Evolutionary conservation across 305 asterid species (phyloP), one percentile per base, ranked within the genome.

Genomic region (Rubia tinctorum): DNA sequence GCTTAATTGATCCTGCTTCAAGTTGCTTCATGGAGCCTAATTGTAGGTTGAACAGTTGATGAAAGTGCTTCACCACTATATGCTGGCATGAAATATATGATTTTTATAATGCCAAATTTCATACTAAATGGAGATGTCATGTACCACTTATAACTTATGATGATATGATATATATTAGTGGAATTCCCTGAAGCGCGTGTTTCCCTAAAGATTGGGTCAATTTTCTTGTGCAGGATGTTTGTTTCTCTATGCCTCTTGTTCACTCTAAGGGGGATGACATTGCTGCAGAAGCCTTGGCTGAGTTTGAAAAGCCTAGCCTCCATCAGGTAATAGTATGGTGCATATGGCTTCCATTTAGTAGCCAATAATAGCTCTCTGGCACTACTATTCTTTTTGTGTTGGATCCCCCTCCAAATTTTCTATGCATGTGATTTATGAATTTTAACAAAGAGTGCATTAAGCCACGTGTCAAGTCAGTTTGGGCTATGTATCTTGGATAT

Each of bases 161-260:
- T 39, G 23, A 30, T 22, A 69, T 39, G 68, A 47, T 42, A 18
- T 42, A 7, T 53, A 53, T 53, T 6, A 53, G 60, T 43, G 42
- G 7, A 55, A 20, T 6, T 51, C 56, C 59, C 13, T 30, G 37
- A 14, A 53, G 30, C 37, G 66, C 10, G 56, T 14, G 18, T 39
- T 64, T 63, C 44, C 47, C 47, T 34, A 53, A 67, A 20, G 66
- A 71, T 45, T 75, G 71, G 62, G 75, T 40, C 65, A n/a, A 63
- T 5, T 67, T 20, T 42, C 11, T 68, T 76, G 6, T 72, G 76
- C 87, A 92, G 99, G 98, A 84, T 72, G 87, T 88, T 79, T 82
- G 84, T 77, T 95, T 88, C 81, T 78, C 98, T 72, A 92, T 95
- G 99, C 99, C 98, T 78, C 94, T 92, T 81, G 88, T 90, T 76